phyloP scores from a whole-genome alignment of 2,329 filamentous ascomycete species.

The Furcasterigmium furcatum region DNA sequence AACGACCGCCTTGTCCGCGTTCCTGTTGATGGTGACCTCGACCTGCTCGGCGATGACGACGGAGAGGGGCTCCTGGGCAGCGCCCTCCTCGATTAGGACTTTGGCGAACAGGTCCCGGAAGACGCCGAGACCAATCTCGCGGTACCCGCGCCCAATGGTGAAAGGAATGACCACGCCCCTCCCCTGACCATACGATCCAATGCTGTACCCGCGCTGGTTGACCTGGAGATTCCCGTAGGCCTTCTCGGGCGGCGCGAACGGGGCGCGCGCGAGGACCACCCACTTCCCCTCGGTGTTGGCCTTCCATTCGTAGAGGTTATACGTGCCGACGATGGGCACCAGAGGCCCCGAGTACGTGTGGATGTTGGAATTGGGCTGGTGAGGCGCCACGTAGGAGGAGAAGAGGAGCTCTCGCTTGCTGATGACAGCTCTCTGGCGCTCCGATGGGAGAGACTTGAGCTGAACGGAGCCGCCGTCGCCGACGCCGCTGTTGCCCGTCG shows the following conservation, averaged over 20 bases:
- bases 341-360: neutral
- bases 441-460: neutral
- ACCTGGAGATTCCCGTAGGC: conserved; percentile 11
- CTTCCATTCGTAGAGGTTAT: neutral
- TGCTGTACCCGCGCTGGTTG: conserved; percentile 7
- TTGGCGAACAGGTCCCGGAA: conserved; percentile 7
- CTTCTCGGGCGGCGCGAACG: conserved; percentile 11
- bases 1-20: conserved; percentile 4
- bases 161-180: conserved; percentile 7
- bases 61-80: neutral
- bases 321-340: neutral
- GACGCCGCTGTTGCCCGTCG: conserved; percentile 8
- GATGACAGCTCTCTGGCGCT: neutral
- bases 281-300: neutral
- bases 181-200: conserved; percentile 2
- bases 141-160: conserved; percentile 8
- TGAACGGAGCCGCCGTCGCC: conserved; percentile 3
- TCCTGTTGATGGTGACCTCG: conserved; percentile 8
- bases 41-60: conserved; percentile 8
- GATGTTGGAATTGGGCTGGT: neutral
- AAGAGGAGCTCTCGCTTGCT: no score
- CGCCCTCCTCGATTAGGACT: conserved; percentile 2
- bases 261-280: conserved; percentile 4
- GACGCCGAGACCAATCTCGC: conserved; percentile 6
- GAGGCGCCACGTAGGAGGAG: neutral